These are phyloP conservation scores for Pseudonectria buxi DNA, from an alignment of 2,329 filamentous ascomycete genomes.

Conservation along the genomic window DNA sequence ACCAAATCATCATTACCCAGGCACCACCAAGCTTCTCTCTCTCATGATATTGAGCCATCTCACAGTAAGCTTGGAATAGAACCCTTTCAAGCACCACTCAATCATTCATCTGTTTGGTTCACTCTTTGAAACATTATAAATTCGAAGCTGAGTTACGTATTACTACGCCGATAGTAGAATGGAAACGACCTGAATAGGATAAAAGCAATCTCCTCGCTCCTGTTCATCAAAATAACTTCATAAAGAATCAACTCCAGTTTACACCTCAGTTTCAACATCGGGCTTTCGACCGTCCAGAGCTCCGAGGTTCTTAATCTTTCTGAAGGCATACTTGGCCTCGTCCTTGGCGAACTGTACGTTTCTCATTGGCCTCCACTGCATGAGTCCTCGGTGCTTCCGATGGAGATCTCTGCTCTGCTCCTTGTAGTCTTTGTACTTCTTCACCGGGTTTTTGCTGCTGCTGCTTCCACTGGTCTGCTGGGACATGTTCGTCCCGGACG, in stretches of 20 bases:
- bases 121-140: too few relatives aligned
- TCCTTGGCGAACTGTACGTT: slow-evolving; percentile 84
- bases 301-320: slow-evolving; percentile 69
- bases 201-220: neutral
- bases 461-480: slow-evolving; percentile 25
- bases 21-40: too few relatives aligned
- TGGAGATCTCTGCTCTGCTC: slow-evolving; percentile 67
- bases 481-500: slow-evolving; percentile 25
- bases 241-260: slow-evolving; percentile 12
- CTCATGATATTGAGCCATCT: too few relatives aligned
- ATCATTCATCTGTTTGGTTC: too few relatives aligned
- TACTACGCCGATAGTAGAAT: neutral
- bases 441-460: slow-evolving; percentile 46
- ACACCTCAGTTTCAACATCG: slow-evolving; percentile 75
- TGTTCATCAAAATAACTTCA: neutral
- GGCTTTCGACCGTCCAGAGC: slow-evolving; percentile 76
- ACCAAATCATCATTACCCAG: too few relatives aligned
- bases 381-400: slow-evolving; percentile 79
- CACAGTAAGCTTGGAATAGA: too few relatives aligned
- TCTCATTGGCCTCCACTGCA: slow-evolving; percentile 91
- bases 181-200: neutral
- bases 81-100: too few relatives aligned
- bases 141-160: neutral
- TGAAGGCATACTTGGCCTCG: slow-evolving; percentile 71
- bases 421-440: slow-evolving; percentile 56